phyloP scores from a whole-genome alignment of 352 stramenopile genomes.

The Phytophthora tentaculata region DNA sequence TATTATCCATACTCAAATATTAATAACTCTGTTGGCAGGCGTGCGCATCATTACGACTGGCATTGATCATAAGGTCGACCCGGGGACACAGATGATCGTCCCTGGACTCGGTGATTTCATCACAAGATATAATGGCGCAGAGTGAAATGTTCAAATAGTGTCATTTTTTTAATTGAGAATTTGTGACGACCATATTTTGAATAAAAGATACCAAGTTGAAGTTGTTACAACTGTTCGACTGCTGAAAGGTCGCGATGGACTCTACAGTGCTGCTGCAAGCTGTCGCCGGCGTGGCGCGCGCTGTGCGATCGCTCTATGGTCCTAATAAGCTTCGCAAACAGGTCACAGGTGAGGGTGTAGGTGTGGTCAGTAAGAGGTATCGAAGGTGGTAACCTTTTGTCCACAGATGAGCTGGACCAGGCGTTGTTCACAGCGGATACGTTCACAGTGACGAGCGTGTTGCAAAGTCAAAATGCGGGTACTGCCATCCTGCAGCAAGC shows the following conservation, averaged over 20 bases:
- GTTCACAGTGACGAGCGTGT: conserved; percentile 24
- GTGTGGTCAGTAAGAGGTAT: background rate
- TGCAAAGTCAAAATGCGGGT: conserved; percentile 35
- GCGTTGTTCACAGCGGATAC: conserved; percentile 31
- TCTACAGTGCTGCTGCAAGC: conserved; percentile 25
- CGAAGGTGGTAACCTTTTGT: background rate
- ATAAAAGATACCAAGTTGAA: background rate
- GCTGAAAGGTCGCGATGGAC: background rate
- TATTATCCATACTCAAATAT: no score
- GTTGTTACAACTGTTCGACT: background rate
- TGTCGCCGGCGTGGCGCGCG: conserved; percentile 19
- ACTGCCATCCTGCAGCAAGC: conserved; percentile 37
- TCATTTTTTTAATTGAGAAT: no score
- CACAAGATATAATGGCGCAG: conserved; percentile 42
- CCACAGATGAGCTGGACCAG: conserved; percentile 25
- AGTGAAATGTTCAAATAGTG: no score
- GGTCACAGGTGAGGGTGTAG: conserved; percentile 19
- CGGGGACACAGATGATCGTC: conserved; percentile 31
- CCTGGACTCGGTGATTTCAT: conserved; percentile 51
- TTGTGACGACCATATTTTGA: no score
- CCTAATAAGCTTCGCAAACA: conserved; percentile 40
- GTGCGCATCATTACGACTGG: conserved; percentile 40
- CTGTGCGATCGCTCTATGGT: conserved; percentile 34
- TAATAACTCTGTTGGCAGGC: conserved; percentile 17
- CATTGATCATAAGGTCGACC: conserved; percentile 38